Conservation (phyloP, 139 green algal species). For the Chlamydomonas urium region DNA sequence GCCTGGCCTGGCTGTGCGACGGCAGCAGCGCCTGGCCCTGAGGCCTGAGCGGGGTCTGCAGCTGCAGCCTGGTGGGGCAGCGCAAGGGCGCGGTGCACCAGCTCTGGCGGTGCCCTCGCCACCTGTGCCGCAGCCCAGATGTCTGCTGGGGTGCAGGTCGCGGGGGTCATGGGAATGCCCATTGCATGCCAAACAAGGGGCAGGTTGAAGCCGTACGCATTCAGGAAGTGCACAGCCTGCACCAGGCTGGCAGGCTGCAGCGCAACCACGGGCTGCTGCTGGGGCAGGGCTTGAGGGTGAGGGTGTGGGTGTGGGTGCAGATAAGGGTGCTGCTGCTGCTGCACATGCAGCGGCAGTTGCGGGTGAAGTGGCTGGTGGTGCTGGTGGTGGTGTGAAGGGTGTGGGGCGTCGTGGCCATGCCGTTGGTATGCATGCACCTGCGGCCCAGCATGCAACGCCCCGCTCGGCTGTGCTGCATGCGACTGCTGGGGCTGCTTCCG, state of each 20-base stretch:
- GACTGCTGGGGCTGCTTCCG: too few species aligned
- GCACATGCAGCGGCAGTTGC: neutral
- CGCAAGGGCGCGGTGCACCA: neutral
- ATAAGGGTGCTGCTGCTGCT: neutral
- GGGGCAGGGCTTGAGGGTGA: neutral
- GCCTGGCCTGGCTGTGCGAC: too few species aligned
- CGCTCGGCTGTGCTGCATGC: too few species aligned
- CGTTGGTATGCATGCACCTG: too few species aligned
- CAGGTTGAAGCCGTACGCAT: neutral
- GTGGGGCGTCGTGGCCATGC: too few species aligned
- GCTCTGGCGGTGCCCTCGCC: neutral
- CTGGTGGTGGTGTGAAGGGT: neutral
- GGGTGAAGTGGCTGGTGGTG: neutral
- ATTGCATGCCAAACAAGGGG: slow-evolving; percentile 5
- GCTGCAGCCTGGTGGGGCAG: neutral
- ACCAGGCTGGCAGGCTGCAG: too few species aligned
- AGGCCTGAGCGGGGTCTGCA: too few species aligned
- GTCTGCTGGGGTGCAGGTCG: neutral
- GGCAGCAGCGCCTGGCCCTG: too few species aligned
- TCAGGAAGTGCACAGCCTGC: slow-evolving; percentile 3
- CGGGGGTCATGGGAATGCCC: neutral
- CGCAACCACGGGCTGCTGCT: too few species aligned
- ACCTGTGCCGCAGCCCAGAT: slow-evolving; percentile 6
- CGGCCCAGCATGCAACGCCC: too few species aligned
- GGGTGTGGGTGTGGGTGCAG: neutral